phyloP scores from a whole-genome alignment of 179 eudicot species.

The Nepenthes alata region DNA sequence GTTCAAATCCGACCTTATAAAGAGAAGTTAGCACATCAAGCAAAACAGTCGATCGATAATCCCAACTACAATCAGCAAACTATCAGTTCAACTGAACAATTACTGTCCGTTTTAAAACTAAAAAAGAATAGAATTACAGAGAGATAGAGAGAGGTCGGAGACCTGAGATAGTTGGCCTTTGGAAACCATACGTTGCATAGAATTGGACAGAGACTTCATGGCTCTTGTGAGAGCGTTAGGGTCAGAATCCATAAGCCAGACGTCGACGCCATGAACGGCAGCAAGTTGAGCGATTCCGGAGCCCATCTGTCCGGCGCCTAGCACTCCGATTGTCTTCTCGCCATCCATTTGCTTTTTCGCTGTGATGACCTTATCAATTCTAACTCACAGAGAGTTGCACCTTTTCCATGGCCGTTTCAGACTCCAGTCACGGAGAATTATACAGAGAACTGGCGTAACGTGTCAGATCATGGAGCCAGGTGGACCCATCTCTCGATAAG shows the following conservation, averaged over 20 bases:
- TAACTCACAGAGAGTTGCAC: too few species aligned
- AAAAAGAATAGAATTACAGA: background rate
- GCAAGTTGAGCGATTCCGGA: slow-evolving; percentile 82
- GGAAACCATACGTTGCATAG: slow-evolving; percentile 38
- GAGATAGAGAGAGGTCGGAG: background rate
- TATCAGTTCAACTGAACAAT: too few species aligned
- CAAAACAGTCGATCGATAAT: too few species aligned
- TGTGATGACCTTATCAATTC: too few species aligned
- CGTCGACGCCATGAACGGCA: slow-evolving; percentile 46
- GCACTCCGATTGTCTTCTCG: slow-evolving; percentile 44
- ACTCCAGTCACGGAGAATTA: too few species aligned
- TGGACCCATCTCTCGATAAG: too few species aligned
- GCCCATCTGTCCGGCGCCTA: slow-evolving; percentile 94
- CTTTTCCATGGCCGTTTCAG: too few species aligned
- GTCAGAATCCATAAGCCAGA: slow-evolving; percentile 55
- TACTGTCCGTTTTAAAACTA: background rate
- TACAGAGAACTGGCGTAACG: too few species aligned
- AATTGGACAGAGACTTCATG: slow-evolving; percentile 25
- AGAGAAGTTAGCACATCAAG: too few species aligned
- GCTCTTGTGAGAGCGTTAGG: slow-evolving; percentile 45
- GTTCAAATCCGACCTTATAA: too few species aligned
- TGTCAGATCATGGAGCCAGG: too few species aligned
- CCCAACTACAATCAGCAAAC: too few species aligned
- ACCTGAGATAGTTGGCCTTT: slow-evolving; percentile 68
- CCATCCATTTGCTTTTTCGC: slow-evolving; percentile 17